phyloP scores from a whole-genome alignment of 148 eudicot species.

The Rhododendron williamsianum region DNA sequence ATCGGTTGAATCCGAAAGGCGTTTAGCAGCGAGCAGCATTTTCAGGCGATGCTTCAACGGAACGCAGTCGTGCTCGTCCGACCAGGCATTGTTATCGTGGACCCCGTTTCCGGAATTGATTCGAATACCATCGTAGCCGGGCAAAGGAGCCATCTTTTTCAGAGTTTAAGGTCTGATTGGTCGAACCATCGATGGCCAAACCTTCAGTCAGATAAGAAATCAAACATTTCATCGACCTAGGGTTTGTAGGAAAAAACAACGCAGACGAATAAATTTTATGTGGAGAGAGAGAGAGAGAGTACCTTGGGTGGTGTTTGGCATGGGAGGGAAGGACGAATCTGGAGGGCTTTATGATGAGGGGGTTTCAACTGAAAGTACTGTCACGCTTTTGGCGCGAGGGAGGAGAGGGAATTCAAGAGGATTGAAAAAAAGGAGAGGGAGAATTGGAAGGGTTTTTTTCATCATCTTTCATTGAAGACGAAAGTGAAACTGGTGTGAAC shows the following conservation, averaged over 20 bases:
- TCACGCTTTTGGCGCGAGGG: constrained; percentile 3
- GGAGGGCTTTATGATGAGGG: not conserved
- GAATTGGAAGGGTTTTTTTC: not conserved
- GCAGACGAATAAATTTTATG: not conserved
- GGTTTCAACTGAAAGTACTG: not conserved
- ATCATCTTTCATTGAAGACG: no score
- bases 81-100: constrained; percentile 23
- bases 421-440: not conserved
- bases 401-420: not conserved
- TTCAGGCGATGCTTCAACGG: constrained; percentile 54
- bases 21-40: constrained; percentile 23
- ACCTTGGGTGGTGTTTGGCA: not conserved
- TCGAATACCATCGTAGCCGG: not conserved
- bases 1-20: not conserved
- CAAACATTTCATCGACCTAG: not conserved
- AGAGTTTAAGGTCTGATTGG: not conserved
- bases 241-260: not conserved
- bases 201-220: not conserved
- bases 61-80: constrained; percentile 45
- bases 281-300: not conserved
- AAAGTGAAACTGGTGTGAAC: no score
- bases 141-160: not conserved
- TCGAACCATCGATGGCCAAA: not conserved
- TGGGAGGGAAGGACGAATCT: not conserved
- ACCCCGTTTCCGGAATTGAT: constrained; percentile 4